These are phyloP conservation scores for Volvariella surrecta DNA, from an alignment of 1,284 basidiomycete genomes.

Conservation along the genomic window DNA sequence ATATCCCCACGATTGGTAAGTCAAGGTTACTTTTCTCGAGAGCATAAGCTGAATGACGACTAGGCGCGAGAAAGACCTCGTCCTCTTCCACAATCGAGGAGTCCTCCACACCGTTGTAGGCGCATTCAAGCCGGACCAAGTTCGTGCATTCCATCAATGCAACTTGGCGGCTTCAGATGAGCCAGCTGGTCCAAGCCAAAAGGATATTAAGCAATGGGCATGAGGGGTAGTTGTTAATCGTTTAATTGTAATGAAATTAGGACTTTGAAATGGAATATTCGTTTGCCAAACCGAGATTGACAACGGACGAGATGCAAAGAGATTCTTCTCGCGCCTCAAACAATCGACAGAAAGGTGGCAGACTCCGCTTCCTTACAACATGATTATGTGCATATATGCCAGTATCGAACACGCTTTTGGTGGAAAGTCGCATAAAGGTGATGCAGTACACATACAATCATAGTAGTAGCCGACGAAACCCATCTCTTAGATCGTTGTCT, in stretches of 20 bases:
- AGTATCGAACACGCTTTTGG: conserved; percentile 15
- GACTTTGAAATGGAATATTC: no score
- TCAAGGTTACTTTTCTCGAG: not conserved
- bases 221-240: conserved; percentile 21
- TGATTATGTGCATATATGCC: conserved; percentile 13
- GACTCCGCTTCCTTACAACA: no score
- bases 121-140: conserved; percentile 59
- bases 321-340: no score
- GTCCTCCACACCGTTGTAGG: conserved; percentile 75
- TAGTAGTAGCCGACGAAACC: no score
- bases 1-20: conserved; percentile 52
- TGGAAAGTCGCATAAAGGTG: conserved; percentile 1
- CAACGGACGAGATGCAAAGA: no score
- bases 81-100: conserved; percentile 70
- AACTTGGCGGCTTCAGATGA: conserved; percentile 73
- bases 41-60: not conserved
- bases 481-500: conserved; percentile 65
- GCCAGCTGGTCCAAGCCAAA: conserved; percentile 52
- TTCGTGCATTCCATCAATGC: conserved; percentile 77
- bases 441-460: conserved; percentile 21
- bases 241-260: no score
- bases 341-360: no score
- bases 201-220: conserved; percentile 57
- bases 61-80: conserved; percentile 51
- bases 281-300: no score